Conservation (phyloP, 129 eudicot genomes). For the Calendula officinalis region DNA sequence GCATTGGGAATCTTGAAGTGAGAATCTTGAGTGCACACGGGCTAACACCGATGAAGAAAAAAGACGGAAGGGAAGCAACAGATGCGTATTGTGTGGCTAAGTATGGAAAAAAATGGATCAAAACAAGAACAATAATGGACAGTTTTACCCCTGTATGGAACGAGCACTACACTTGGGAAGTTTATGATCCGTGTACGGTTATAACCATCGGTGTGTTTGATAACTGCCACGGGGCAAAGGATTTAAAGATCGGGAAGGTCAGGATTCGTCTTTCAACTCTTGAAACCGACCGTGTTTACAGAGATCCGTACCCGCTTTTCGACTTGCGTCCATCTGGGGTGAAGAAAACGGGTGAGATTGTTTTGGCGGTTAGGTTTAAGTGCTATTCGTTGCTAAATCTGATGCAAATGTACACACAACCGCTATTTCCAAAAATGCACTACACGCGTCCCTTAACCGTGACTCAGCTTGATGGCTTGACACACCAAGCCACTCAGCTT, state of each 20-base stretch:
- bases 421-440: constrained; percentile 46
- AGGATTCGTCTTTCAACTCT: constrained; percentile 47
- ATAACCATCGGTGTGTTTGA: constrained; percentile 50
- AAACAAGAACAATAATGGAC: constrained; percentile 41
- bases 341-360: constrained; percentile 47
- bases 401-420: constrained; percentile 44
- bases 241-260: constrained; percentile 41
- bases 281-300: constrained; percentile 42
- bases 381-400: constrained; percentile 34
- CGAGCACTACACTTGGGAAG: constrained; percentile 50
- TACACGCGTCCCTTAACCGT: constrained; percentile 38
- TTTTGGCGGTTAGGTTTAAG: constrained; percentile 42
- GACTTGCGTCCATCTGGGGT: constrained; percentile 47
- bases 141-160: constrained; percentile 44
- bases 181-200: constrained; percentile 48
- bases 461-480: constrained; percentile 35
- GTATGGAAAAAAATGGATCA: constrained; percentile 49
- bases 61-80: constrained; percentile 40
- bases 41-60: constrained; percentile 37
- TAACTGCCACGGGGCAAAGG: constrained; percentile 34
- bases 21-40: constrained; percentile 46
- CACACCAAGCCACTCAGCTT: constrained; percentile 36
- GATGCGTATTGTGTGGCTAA: constrained; percentile 58
- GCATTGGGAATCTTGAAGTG: constrained; percentile 45
- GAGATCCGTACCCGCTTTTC: constrained; percentile 39